Evolutionary conservation across 1,139 yeast species (phyloP).

Genomic region (Saccharomyces hybrid): DNA sequence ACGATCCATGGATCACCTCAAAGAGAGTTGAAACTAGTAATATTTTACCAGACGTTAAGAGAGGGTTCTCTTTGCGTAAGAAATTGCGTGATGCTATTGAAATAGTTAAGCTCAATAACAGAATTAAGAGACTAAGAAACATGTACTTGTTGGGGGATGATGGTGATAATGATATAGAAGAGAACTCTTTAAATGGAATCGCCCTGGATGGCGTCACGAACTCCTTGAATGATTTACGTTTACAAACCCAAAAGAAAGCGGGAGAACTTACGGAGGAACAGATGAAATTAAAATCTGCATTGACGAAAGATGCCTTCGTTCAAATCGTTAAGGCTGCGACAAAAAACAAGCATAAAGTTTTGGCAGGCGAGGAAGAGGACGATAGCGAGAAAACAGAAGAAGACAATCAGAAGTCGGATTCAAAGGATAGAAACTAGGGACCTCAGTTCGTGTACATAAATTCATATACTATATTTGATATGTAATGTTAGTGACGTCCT

Average conservation of each 20-base stretch:
- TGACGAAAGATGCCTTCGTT: constrained; percentile 49
- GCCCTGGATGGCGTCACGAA: constrained; percentile 7
- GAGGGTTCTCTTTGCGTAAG: constrained; percentile 76
- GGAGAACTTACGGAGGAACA: constrained; percentile 9
- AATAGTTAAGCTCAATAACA: constrained; percentile 66
- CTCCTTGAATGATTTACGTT: constrained; percentile 14
- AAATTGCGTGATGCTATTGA: constrained; percentile 84
- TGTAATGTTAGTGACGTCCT: background rate
- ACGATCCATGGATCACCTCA: constrained; percentile 63
- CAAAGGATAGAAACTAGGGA: background rate
- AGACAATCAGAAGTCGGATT: background rate
- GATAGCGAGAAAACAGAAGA: constrained; percentile 4
- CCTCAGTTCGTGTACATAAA: background rate
- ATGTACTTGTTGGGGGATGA: constrained; percentile 41
- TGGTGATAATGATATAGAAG: constrained; percentile 32
- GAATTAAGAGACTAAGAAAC: constrained; percentile 58
- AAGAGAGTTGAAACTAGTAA: constrained; percentile 47
- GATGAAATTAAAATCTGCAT: constrained; percentile 29
- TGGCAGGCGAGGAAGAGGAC: constrained; percentile 5
- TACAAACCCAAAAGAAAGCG: constrained; percentile 5
- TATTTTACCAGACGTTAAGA: constrained; percentile 63
- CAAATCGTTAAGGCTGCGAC: constrained; percentile 70
- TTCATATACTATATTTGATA: background rate
- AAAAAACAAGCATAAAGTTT: constrained; percentile 49
- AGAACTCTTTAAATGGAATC: constrained; percentile 12